A percentile compares a stretch with the other conserved stretches of the same genome.
Conservation (phyloP, 805 yeast species). For the Cyberlindnera samutprakarnensis region DNA sequence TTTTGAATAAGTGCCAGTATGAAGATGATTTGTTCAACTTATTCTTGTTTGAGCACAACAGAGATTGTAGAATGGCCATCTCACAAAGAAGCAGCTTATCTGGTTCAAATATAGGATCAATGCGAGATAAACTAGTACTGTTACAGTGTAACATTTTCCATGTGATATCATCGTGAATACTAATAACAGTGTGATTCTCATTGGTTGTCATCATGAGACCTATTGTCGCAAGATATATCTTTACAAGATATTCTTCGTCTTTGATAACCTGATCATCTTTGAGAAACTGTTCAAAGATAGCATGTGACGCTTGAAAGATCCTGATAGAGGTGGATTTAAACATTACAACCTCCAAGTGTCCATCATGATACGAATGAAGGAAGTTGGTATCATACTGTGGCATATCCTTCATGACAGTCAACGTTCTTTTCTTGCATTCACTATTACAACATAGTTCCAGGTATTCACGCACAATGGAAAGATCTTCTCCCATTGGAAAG, state of each 20-base stretch:
- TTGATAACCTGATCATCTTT: constrained; percentile 1
- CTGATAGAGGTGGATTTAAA: constrained; percentile 23
- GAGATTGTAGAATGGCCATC: constrained; percentile 13
- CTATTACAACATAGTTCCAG: constrained; percentile 4
- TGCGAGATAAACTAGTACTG: neutral
- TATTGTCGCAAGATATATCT: constrained; percentile 21
- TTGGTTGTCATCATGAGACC: constrained; percentile 30
- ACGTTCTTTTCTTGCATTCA: constrained; percentile 5
- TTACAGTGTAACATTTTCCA: constrained; percentile 4
- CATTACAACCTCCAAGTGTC: constrained; percentile 25
- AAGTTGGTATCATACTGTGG: constrained; percentile 7
- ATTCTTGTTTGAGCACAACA: constrained; percentile 26
- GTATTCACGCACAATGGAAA: constrained; percentile 8
- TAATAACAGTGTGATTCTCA: constrained; percentile 27
- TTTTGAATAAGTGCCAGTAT: constrained; percentile 28
- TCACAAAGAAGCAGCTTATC: constrained; percentile 14
- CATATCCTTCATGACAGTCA: constrained; percentile 8
- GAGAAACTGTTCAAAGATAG: constrained; percentile 8
- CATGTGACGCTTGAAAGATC: constrained; percentile 27
- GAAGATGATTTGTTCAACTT: constrained; percentile 32
- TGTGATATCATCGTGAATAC: constrained; percentile 23
- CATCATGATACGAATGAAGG: constrained; percentile 5
- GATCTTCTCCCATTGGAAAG: neutral
- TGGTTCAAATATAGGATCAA: constrained; percentile 3
- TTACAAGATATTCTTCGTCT: constrained; percentile 3